Evolutionary conservation across 2,329 filamentous ascomycete species (phyloP).

Genomic region (Phaeophleospora eucalypticola): DNA sequence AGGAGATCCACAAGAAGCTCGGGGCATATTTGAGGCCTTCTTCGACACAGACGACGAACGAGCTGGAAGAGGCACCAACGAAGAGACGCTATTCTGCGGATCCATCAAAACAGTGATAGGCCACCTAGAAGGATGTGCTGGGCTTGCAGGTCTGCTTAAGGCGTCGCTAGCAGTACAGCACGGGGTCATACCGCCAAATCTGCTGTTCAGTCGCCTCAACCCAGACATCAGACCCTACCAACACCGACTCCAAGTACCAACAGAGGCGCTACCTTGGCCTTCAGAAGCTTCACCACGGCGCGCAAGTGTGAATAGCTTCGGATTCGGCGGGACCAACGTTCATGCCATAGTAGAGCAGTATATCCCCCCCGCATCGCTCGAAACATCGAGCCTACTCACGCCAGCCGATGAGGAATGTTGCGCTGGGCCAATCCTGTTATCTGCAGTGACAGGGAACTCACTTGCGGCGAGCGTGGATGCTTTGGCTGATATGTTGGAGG

Average conservation of each 20-base stretch:
- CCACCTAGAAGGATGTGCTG: slow-evolving; percentile 23
- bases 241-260: slow-evolving; percentile 17
- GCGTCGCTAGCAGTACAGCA: slow-evolving; percentile 25
- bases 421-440: slow-evolving; percentile 15
- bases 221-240: slow-evolving; percentile 28
- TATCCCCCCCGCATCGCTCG: slow-evolving; percentile 1
- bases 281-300: slow-evolving; percentile 8
- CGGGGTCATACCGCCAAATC: slow-evolving; percentile 24
- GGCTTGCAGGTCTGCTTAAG: slow-evolving; percentile 26
- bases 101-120: slow-evolving; percentile 28
- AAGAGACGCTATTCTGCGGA: slow-evolving; percentile 17
- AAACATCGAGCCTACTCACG: neutral
- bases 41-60: neutral
- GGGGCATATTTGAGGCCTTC: slow-evolving; percentile 20
- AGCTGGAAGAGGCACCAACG: neutral
- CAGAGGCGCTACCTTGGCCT: slow-evolving; percentile 29
- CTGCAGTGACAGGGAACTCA: slow-evolving; percentile 11
- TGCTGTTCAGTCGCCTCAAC: slow-evolving; percentile 24
- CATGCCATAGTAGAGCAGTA: slow-evolving; percentile 24
- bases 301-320: slow-evolving; percentile 23
- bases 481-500: slow-evolving; percentile 14
- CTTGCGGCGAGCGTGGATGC: slow-evolving; percentile 11
- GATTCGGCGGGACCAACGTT: slow-evolving; percentile 24
- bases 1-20: slow-evolving; percentile 27
- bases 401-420: slow-evolving; percentile 5